phyloP scores from a whole-genome alignment of 306 rosid species.

The Sindora glabra region DNA sequence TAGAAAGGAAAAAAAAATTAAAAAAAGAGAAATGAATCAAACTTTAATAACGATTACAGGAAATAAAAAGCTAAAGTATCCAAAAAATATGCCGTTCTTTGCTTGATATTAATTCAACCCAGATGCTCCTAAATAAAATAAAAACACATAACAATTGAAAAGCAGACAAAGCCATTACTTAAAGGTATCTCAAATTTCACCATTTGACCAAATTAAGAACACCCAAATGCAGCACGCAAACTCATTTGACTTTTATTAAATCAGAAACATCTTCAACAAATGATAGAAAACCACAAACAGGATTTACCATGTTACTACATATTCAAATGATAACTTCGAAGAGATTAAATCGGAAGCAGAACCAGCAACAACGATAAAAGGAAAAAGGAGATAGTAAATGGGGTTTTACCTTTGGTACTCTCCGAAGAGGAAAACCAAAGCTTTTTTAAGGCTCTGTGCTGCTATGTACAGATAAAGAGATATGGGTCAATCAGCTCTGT shows the following conservation, averaged over 20 bases:
- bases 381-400: conserved; percentile 9
- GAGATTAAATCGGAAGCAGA: not conserved
- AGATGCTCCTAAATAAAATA: conserved; percentile 9
- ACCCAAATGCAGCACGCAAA: not conserved
- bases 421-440: conserved; percentile 28
- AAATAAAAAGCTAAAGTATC: conserved; percentile 5
- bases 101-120: conserved; percentile 25
- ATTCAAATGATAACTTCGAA: no score
- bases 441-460: conserved; percentile 9
- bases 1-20: no score
- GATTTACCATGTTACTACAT: no score
- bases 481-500: conserved; percentile 20
- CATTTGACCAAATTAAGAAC: conserved; percentile 12
- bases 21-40: conserved; percentile 31
- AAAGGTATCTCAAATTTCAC: conserved; percentile 10
- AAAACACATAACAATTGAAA: not conserved
- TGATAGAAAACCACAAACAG: no score
- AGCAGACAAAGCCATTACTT: not conserved
- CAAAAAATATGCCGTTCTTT: conserved; percentile 25
- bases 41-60: conserved; percentile 25
- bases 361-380: no score
- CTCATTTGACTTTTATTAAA: no score
- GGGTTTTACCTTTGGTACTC: conserved; percentile 32
- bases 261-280: no score
- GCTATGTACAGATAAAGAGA: conserved; percentile 31